A percentile compares a stretch with the other conserved stretches of the same genome.
Evolutionary conservation across 352 stramenopile species (phyloP).

Genomic region (Pythium brassicae): DNA sequence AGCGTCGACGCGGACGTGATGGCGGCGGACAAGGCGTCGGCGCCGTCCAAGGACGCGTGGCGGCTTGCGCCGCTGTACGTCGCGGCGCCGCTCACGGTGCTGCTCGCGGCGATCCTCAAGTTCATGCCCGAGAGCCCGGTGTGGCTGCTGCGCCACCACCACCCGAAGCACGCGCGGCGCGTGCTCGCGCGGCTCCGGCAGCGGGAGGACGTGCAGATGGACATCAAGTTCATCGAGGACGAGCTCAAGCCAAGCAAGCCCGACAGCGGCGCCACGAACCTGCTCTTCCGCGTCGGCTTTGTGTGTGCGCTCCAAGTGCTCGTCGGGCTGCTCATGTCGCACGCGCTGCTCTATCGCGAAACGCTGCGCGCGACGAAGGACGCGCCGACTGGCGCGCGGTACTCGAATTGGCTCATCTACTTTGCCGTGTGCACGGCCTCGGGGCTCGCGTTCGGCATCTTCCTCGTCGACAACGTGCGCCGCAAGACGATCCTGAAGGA

Average conservation of each 20-base stretch:
- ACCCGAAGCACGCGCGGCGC: constrained; percentile 45
- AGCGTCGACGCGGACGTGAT: constrained; percentile 47
- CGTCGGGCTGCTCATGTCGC: constrained; percentile 66
- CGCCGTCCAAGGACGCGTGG: constrained; percentile 51
- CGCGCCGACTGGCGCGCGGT: constrained; percentile 16
- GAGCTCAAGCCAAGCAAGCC: too few relatives aligned
- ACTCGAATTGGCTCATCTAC: constrained; percentile 55
- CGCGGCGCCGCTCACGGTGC: constrained; percentile 46
- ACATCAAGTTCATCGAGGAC: constrained; percentile 49
- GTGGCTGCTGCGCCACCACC: constrained; percentile 56
- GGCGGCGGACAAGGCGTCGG: constrained; percentile 25
- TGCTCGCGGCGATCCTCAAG: constrained; percentile 47
- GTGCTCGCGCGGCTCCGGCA: constrained; percentile 61
- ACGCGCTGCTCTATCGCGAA: constrained; percentile 48
- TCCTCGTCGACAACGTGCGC: constrained; percentile 80
- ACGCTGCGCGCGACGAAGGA: constrained; percentile 23
- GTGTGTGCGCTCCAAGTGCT: constrained; percentile 57
- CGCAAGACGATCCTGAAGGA: constrained; percentile 89
- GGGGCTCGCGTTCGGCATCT: constrained; percentile 67
- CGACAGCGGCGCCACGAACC: constrained; percentile 37
- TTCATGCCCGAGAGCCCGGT: constrained; percentile 81
- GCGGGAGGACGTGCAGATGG: constrained; percentile 61
- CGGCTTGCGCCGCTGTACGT: constrained; percentile 60
- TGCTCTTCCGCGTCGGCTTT: constrained; percentile 60
- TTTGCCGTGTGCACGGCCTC: constrained; percentile 40